These are phyloP conservation scores for Cryptosporidium viatorum DNA, from an alignment of 169 alveolate species.

Conservation along the genomic window DNA sequence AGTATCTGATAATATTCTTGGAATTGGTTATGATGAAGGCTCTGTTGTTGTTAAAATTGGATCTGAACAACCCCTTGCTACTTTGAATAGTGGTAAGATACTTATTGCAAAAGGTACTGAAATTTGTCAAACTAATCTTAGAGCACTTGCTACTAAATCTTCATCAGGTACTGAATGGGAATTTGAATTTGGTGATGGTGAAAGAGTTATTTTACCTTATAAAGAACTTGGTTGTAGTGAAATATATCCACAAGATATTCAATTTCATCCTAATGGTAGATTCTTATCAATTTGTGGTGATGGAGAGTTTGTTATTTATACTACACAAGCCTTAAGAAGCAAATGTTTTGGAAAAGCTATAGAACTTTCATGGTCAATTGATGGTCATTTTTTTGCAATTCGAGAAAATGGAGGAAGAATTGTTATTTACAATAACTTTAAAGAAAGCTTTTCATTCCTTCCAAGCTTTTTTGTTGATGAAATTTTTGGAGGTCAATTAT, in stretches of 20 bases:
- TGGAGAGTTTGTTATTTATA: constrained; percentile 95
- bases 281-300: constrained; percentile 96
- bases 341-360: constrained; percentile 94
- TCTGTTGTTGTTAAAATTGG: constrained; percentile 96
- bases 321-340: constrained; percentile 88
- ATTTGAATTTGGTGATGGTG: constrained; percentile 84
- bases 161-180: constrained; percentile 77
- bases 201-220: constrained; percentile 78
- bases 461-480: constrained; percentile 88
- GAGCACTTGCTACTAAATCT: constrained; percentile 73
- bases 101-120: constrained; percentile 94
- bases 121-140: constrained; percentile 92
- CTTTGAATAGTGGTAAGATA: constrained; percentile 93
- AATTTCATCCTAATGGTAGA: constrained; percentile 97
- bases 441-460: constrained; percentile 86
- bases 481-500: constrained; percentile 90
- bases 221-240: constrained; percentile 93
- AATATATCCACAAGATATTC: constrained; percentile 91
- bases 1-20: constrained; percentile 83
- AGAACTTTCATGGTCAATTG: constrained; percentile 93
- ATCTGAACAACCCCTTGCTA: constrained; percentile 94
- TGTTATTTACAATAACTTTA: constrained; percentile 86
- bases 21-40: constrained; percentile 90
- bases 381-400: constrained; percentile 94
- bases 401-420: constrained; percentile 88